phyloP scores from a whole-genome alignment of 2,329 filamentous ascomycete species.

The Beauveria brongniartii region DNA sequence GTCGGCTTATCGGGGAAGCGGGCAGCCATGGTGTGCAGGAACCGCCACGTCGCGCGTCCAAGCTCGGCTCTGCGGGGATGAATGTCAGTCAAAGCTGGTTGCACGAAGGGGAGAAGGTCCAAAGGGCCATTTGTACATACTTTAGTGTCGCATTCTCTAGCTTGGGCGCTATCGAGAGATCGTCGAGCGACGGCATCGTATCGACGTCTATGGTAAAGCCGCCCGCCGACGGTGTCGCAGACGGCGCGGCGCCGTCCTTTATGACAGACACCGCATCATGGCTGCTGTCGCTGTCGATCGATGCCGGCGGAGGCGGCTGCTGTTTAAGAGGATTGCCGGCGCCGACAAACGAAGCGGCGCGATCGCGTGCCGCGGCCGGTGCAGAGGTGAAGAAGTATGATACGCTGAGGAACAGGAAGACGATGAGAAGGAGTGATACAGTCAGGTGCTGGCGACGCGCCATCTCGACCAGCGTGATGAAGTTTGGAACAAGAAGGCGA shows the following conservation, averaged over 20 bases:
- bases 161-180: conserved; percentile 69
- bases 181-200: conserved; percentile 44
- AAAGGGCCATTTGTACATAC: conserved; percentile 28
- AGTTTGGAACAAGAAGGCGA: background rate
- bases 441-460: conserved; percentile 46
- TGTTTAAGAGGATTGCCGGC: background rate
- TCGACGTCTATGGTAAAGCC: conserved; percentile 31
- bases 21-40: conserved; percentile 63
- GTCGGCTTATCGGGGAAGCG: conserved; percentile 60
- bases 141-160: conserved; percentile 77
- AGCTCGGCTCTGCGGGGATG: conserved; percentile 45
- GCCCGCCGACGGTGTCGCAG: conserved; percentile 17
- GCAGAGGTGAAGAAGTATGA: conserved; percentile 42
- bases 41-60: conserved; percentile 60
- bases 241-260: conserved; percentile 16
- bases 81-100: background rate
- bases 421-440: conserved; percentile 44
- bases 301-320: background rate
- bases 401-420: conserved; percentile 48
- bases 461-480: conserved; percentile 28
- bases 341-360: background rate
- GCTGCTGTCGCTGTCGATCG: background rate
- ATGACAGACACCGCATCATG: conserved; percentile 16
- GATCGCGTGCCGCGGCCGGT: conserved; percentile 13
- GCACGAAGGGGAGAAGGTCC: too few relatives aligned